These are phyloP conservation scores for Angophora floribunda DNA, from an alignment of 345 rosid genomes.

Conservation along the genomic window DNA sequence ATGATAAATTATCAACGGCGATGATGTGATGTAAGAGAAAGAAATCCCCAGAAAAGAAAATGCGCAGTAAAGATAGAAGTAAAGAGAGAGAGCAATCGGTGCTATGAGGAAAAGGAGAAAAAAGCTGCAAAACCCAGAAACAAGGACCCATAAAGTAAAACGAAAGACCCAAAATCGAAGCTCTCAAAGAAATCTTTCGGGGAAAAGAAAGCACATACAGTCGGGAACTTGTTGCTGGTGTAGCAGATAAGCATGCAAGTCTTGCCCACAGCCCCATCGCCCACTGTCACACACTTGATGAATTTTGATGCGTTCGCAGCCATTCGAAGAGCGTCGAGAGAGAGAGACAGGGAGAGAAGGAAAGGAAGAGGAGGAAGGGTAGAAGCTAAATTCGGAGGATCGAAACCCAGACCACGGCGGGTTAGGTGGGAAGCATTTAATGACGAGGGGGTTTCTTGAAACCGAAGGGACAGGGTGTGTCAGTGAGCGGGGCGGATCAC, in stretches of 20 bases:
- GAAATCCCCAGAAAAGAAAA: background rate
- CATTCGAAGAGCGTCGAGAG: background rate
- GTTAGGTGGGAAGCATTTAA: background rate
- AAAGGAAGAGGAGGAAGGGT: background rate
- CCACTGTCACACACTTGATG: slow-evolving; percentile 81
- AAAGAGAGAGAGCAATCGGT: background rate
- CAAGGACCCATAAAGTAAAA: slow-evolving; percentile 6
- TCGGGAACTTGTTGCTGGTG: slow-evolving; percentile 80
- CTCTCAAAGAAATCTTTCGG: slow-evolving; percentile 1
- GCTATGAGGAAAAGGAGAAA: background rate
- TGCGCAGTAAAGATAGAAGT: background rate
- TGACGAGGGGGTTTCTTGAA: background rate
- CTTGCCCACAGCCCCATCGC: slow-evolving; percentile 87
- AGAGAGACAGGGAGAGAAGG: background rate
- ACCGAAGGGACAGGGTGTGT: background rate
- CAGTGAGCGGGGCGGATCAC: slow-evolving; percentile 41
- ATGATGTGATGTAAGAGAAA: background rate
- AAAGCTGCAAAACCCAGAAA: slow-evolving; percentile 38
- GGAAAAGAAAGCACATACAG: slow-evolving; percentile 27
- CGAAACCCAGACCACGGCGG: background rate
- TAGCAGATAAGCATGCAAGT: slow-evolving; percentile 88
- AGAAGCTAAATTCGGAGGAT: background rate
- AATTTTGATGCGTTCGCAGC: slow-evolving; percentile 51
- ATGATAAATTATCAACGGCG: background rate
- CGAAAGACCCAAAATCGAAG: background rate